Evolutionary conservation across 2,329 filamentous ascomycete genomes (phyloP), one percentile per base, ranked within the genome.

Genomic region (Aspergillus sp.): DNA sequence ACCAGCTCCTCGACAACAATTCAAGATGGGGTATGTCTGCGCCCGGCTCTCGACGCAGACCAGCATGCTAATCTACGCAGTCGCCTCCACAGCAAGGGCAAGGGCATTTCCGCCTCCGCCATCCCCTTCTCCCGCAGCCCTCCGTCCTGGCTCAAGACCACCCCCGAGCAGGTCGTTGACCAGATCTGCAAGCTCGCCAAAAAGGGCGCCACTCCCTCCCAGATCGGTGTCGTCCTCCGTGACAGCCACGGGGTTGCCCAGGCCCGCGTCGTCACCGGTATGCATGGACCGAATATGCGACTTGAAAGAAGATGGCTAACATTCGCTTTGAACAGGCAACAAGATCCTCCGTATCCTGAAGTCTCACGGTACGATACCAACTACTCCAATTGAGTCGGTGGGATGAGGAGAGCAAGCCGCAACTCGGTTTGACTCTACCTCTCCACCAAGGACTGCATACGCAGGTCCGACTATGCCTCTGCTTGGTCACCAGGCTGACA

Each of bases 301-400:
- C 20, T 20, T 14, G n/a, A n/a, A n/a, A n/a, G n/a, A n/a, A n/a
- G n/a, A n/a, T n/a, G 48, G 49, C 64, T 72, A 54, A 71, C 58
- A 37, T 51, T 29, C 50, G 47, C 45, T 53, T 12, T 28, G 16
- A 41, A 49, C 53, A 88, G 89, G 91, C 73, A 98, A 98, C 86
- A 93, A 94, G 79, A 95, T 98, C 67, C 86, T 98, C 63, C 83
- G 91, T 69, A 96, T 98, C 73, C 79, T 98, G 57, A 96, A 95
- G 81, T 82, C 82, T 57, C 84, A 75, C 69, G 91, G 91, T 96
- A 96, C 69, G 74, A 63, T 45, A 49, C 37, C 44, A 52, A 37
- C 35, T 32, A 36, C 42, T 34, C 34, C 39, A 25, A 40, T 46
- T 33, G 29, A 35, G 22, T 42, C 40, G 30, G 39, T 48, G 37